Conservation (phyloP, 306 rosid genomes). For the Lathyrus oleraceus region DNA sequence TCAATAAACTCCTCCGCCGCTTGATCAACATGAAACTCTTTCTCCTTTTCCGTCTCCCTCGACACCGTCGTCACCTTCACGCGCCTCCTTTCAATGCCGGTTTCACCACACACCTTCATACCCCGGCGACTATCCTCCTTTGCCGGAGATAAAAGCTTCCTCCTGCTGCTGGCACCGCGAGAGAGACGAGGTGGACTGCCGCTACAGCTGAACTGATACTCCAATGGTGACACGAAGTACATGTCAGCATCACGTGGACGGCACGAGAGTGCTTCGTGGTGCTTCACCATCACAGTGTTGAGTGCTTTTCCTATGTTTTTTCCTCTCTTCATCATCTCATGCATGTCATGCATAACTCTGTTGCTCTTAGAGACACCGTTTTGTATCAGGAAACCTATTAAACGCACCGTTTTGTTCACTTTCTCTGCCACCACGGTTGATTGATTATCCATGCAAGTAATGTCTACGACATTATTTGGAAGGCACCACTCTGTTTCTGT, state of each 20-base stretch:
- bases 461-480: slow-evolving; percentile 32
- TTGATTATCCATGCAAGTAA: slow-evolving; percentile 45
- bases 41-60: not conserved
- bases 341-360: slow-evolving; percentile 36
- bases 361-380: slow-evolving; percentile 43
- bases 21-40: slow-evolving; percentile 59
- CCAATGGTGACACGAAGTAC: slow-evolving; percentile 39
- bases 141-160: slow-evolving; percentile 39
- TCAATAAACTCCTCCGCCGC: slow-evolving; percentile 89
- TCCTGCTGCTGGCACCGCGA: not conserved
- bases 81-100: slow-evolving; percentile 24
- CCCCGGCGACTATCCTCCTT: no score
- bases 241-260: slow-evolving; percentile 46
- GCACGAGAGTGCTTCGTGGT: slow-evolving; percentile 46
- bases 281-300: slow-evolving; percentile 38
- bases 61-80: slow-evolving; percentile 25
- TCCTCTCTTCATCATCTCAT: slow-evolving; percentile 40
- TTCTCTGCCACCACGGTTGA: slow-evolving; percentile 38
- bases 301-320: slow-evolving; percentile 45
- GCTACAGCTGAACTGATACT: slow-evolving; percentile 54
- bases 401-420: slow-evolving; percentile 47
- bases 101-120: slow-evolving; percentile 37
- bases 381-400: slow-evolving; percentile 36
- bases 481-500: slow-evolving; percentile 11
- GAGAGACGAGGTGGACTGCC: slow-evolving; percentile 45